Conservation (phyloP, 2,329 filamentous ascomycete species). For the Fusarium siculi region DNA sequence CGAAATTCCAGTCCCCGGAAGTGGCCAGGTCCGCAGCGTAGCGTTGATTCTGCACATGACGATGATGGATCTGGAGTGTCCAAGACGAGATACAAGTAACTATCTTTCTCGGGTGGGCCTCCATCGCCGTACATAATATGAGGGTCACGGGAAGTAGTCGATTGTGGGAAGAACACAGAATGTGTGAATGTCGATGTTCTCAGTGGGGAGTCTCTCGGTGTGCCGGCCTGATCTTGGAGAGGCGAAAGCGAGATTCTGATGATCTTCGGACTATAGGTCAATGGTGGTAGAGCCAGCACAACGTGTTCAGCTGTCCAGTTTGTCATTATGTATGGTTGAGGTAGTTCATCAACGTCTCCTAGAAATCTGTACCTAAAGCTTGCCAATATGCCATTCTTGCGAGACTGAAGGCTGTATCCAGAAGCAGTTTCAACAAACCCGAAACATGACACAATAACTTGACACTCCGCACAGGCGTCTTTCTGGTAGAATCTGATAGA, state of each 20-base stretch:
- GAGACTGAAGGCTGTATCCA: not conserved
- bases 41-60: not conserved
- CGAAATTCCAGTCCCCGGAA: not conserved
- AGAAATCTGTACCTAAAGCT: not conserved
- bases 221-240: rapidly evolving
- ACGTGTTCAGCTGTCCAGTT: not conserved
- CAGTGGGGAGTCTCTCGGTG: rapidly evolving
- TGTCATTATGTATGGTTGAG: not conserved
- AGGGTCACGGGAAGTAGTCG: not conserved
- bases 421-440: not conserved
- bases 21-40: not conserved
- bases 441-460: not conserved
- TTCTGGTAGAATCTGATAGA: not conserved
- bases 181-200: not conserved
- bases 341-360: not conserved
- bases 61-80: not conserved
- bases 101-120: not conserved
- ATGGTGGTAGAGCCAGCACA: not conserved
- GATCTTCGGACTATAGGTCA: not conserved
- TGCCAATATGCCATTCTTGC: too few species aligned
- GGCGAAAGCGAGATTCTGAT: not conserved
- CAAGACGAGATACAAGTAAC: not conserved
- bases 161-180: not conserved
- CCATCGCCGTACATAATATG: not conserved
- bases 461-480: not conserved